Base-by-base conservation (phyloP, 108 stramenopile species). In the Stephanodiscus minutulus region DNA sequence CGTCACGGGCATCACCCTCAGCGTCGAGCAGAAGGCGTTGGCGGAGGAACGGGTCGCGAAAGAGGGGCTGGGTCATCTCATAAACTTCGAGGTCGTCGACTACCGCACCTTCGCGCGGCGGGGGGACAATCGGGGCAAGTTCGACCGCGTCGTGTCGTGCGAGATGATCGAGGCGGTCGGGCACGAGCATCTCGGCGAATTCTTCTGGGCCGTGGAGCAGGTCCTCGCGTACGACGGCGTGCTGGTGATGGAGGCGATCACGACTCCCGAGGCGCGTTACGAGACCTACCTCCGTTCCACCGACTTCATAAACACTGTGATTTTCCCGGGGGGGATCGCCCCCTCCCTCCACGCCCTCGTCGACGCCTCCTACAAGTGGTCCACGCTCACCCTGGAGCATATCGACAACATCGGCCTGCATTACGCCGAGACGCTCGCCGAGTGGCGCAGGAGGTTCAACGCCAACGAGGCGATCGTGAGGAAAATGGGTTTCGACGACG, bases 151-250 rank as follows among this genome's bases (percentile, higher is more conserved):
- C 48, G 73, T 99, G 4, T 91, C 91, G 53, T 96, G 95, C 70
- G 98, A 99, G 71, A 99, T 99, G 97, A 96, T 99, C 68, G 98
- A 99, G 64, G 98, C 97, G 27, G 98, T 99, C 7, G 98, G 98
- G 21, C 96, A 97, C 76, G 92, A 94, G 35, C 91, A 96, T 61
- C 85, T 91, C 15, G 79, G 73, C n/a, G 88, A 87, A 57, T 99
- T 93, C 83, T 98, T 92, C 71, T 93, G 88, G 82, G 90, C 94
- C 15, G 91, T 95, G 2, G 96, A 96, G 27, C 88, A 88, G 65
- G 89, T 97, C 17, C 77, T 99, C 46, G 79, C 72, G 22, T 91
- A 83, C 28, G 89, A 86, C 50, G 98, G 98, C 10, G 74, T 91
- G 18, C 81, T 97, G 27, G 96, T 97, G 8, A 96, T 99, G 93